Evolutionary conservation across 805 yeast species (phyloP), one percentile per base, ranked within the genome.

Genomic region (Barnettozyma populi): DNA sequence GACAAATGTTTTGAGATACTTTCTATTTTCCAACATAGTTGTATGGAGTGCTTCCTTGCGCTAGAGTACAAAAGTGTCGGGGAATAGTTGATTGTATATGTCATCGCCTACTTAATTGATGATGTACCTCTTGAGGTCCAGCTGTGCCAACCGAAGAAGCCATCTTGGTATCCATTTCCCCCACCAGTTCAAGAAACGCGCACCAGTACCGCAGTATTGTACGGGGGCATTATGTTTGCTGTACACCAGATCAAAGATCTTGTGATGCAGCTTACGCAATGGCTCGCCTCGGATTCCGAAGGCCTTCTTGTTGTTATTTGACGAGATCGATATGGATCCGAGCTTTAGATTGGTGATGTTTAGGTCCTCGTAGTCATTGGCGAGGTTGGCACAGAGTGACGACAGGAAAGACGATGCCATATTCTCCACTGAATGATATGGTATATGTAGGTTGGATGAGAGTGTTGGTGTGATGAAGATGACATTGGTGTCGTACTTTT

Each of bases 351-450:
- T 74, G 5, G 72, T 63, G 40, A 76, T 63, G 16, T 75, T 71
- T 11, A 76, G 53, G 3, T 60, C 59, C 40, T 70, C 71, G n/a
- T 74, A 69, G n/a, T 61, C 64, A 35, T 51, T 65, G 16, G 71
- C 61, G 43, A 77, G 55, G 31, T 71, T 62, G 16, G 63, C 51
- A 6, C 74, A 63, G 18, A 76, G 50, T 0, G 69, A 48, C 5
- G 65, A 52, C 34, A 82, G 50, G 2, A 78, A 68, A 34, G 71
- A 71, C 29, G 74, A 73, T n/a, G 76, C 73, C 32, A 82, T 59
- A 24, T 79, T 69, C 52, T 84, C 90, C 0, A 85, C 75, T 1
- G 82, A 76, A 60, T 83, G 86, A 66, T 77, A 84, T 7, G 86
- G 83, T 42, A 83, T 66, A 31, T 71, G 63, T 46, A 84, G 63